Base-by-base conservation (phyloP, 176 grass and related monocot genomes). In the Cenchrus americanus region DNA sequence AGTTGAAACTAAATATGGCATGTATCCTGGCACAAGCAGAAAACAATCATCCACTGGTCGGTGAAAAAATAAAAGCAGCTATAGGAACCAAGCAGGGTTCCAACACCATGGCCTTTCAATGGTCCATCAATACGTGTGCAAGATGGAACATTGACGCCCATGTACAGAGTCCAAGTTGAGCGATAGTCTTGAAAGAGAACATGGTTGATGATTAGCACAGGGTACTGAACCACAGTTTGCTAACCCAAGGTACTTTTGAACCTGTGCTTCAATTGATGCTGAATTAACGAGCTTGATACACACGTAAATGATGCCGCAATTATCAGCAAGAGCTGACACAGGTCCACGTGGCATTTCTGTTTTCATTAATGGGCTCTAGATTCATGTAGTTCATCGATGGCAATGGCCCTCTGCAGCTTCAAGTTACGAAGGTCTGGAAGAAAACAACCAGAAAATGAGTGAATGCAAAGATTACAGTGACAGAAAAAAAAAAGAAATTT, bases 371-470 rank as follows among this genome's bases (percentile, higher is more conserved):
- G 41, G 30, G 30, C 12, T 40, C 30, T 21, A 53, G 0, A 75
- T n/a, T 64, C 48, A 53, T 59, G 59, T 47, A 75, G 47, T 9
- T 76, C 61, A 7, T 12, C 15, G 2, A 76, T 43, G 61, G 32
- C 4, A 66, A 67, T 76, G 13, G 53, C 14, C 48, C 61, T 84
- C 61, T 76, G 37, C 47, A 66, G 71, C 61, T 84, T 76, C 63
- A 84, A 43, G 61, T 30, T 76, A 14, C 48, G 72, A 21, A 84
- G 71, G 17, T 21, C 71, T 84, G 72, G 14, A 8, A 54, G n/a
- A 66, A 76, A 76, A 66, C 23, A 67, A 26, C 27, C 21, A 54
- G 13, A 66, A 74, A 63, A 2, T 57, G 51, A 83, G 19, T 83
- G 14, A 75, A 75, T 66, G 5, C 19, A 74, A 19, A 74, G 19